Conservation (phyloP, 2,329 filamentous ascomycete species). For the Tolypocladium endophyticum region DNA sequence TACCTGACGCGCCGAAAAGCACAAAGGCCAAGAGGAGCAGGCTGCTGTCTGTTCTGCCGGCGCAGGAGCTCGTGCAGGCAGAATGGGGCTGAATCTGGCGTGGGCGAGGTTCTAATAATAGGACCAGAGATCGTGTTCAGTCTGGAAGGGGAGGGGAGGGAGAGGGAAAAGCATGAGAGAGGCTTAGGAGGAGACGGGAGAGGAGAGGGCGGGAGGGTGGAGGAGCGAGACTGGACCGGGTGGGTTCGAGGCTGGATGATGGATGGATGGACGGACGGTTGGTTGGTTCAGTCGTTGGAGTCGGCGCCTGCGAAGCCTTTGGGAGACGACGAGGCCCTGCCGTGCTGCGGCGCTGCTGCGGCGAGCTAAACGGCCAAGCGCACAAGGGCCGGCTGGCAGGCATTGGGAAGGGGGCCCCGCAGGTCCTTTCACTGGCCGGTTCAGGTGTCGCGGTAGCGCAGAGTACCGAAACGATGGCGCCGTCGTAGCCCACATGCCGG, state of each 20-base stretch:
- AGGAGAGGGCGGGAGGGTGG: neutral
- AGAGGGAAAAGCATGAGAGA: conserved; percentile 11
- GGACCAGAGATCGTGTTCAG: conserved; percentile 32
- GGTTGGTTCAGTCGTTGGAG: neutral
- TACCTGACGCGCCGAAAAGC: neutral
- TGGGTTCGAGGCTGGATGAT: neutral
- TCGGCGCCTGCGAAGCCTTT: neutral
- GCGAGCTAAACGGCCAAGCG: neutral
- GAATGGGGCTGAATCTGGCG: conserved; percentile 39
- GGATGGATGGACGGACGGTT: neutral
- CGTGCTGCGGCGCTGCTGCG: neutral
- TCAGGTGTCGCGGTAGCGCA: neutral
- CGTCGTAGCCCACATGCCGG: neutral
- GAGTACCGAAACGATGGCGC: neutral
- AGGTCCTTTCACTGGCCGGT: neutral
- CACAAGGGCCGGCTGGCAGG: neutral
- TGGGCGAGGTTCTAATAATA: conserved; percentile 42
- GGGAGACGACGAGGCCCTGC: neutral
- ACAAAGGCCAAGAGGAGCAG: neutral
- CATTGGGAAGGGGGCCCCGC: neutral
- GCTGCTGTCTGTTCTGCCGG: conserved; percentile 5
- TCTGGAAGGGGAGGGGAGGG: conserved; percentile 10
- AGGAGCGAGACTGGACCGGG: neutral
- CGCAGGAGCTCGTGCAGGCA: conserved; percentile 12
- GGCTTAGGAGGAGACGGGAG: conserved; percentile 2